Evolutionary conservation across 202 grass and related monocot species (phyloP).

Genomic region (Setaria viridis): DNA sequence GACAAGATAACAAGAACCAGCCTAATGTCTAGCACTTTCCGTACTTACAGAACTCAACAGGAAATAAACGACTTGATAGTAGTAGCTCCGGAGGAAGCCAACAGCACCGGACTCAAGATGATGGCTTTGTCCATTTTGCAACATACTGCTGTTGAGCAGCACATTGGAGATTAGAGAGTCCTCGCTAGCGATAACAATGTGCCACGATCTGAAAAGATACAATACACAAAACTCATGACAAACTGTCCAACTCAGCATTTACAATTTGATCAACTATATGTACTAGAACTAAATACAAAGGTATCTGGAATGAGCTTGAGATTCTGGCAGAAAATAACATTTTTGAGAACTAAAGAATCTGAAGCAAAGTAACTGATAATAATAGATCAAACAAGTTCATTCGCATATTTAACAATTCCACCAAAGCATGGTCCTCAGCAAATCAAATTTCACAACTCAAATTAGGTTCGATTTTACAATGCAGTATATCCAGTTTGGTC

Average conservation of each 20-base stretch:
- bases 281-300: background rate
- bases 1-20: no score
- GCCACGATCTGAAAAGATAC: slow-evolving; percentile 16
- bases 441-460: background rate
- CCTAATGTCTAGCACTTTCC: background rate
- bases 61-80: background rate
- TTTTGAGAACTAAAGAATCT: background rate
- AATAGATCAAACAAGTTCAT: background rate
- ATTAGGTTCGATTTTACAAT: background rate
- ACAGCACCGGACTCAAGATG: background rate
- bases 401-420: background rate
- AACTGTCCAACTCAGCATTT: background rate
- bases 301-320: background rate
- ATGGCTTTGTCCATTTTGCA: background rate
- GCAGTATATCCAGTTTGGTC: background rate
- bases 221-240: background rate
- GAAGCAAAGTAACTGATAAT: background rate
- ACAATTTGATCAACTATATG: background rate
- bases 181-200: background rate
- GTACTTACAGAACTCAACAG: background rate
- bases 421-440: background rate
- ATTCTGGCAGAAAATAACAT: background rate
- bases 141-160: background rate
- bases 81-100: background rate
- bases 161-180: background rate